These are phyloP conservation scores for Gardenia jasminoides DNA, from an alignment of 257 asterid species.

Conservation along the genomic window DNA sequence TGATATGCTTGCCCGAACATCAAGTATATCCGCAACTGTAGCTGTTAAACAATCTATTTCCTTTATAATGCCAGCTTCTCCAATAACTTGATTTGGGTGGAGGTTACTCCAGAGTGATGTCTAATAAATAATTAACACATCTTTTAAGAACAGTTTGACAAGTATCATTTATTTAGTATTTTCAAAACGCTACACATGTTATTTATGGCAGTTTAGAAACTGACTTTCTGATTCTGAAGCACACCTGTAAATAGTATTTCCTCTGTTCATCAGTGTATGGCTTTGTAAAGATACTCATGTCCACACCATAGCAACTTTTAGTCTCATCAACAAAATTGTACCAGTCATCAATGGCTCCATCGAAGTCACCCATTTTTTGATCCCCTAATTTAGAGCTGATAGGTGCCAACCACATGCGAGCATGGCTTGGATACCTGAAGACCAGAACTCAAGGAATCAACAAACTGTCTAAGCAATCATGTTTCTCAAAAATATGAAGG, in stretches of 20 bases:
- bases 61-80: constrained; percentile 61
- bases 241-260: constrained; percentile 86
- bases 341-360: constrained; percentile 77
- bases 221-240: constrained; percentile 1
- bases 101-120: constrained; percentile 87
- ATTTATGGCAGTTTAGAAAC: neutral
- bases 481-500: neutral
- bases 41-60: constrained; percentile 83
- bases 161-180: neutral
- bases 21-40: constrained; percentile 55
- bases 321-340: constrained; percentile 60
- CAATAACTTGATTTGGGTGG: constrained; percentile 83
- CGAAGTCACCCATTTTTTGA: constrained; percentile 60
- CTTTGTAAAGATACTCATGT: constrained; percentile 74
- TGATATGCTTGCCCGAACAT: constrained; percentile 55
- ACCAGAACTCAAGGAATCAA: constrained; percentile 11
- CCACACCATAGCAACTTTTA: constrained; percentile 71
- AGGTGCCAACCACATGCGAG: constrained; percentile 96
- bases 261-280: constrained; percentile 70
- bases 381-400: constrained; percentile 70
- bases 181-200: neutral
- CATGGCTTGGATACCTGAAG: constrained; percentile 97
- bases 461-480: neutral
- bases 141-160: neutral
- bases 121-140: constrained; percentile 24